Base-by-base conservation (phyloP, 176 grass and related monocot genomes). In the Cocos nucifera region DNA sequence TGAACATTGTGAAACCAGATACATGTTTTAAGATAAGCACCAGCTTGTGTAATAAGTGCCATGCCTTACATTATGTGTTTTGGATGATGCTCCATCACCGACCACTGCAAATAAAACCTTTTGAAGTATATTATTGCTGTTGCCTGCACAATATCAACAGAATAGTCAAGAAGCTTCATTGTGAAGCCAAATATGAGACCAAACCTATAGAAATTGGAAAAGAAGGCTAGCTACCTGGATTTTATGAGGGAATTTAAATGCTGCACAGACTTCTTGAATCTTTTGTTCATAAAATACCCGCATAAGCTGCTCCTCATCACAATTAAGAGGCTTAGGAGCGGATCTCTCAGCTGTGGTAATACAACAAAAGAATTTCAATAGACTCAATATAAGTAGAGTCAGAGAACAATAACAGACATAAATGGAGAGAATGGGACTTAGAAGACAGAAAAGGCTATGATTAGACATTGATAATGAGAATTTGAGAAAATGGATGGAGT, bases 81-180 rank as follows among this genome's bases (percentile, higher is more conserved):
- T 16, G 93, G 93, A 19, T 97, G 93, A 82, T 97, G 93, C 55
- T 91, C 81, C 93, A 97, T 97, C 54, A 97, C 81, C 68, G 93
- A 97, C 87, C 84, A 91, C 17, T 83, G 80, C 57, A 97, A 58
- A 77, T 88, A 97, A 60, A 97, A 97, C 84, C 93, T 85, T 79
- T 97, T 97, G 73, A 97, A 97, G 75, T 97, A 91, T 62, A 85
- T 85, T 76, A 97, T 90, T 18, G 93, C 84, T 17, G 93, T 91
- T 69, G 93, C 87, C 93, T 91, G 80, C 59, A 80, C 62, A 20
- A 21, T 74, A 48, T 12, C 20, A 69, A 39, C 4, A 51, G 22
- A 63, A 21, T 28, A 60, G 20, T 74, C 26, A 72, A 65, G 3
- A 66, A 56, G 26, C 10, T 68, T 39, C 32, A 39, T 39, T 10